Evolutionary conservation across 2,329 filamentous ascomycete species (phyloP), one percentile per base, ranked within the genome.

Genomic region (Annulohypoxylon truncatum): DNA sequence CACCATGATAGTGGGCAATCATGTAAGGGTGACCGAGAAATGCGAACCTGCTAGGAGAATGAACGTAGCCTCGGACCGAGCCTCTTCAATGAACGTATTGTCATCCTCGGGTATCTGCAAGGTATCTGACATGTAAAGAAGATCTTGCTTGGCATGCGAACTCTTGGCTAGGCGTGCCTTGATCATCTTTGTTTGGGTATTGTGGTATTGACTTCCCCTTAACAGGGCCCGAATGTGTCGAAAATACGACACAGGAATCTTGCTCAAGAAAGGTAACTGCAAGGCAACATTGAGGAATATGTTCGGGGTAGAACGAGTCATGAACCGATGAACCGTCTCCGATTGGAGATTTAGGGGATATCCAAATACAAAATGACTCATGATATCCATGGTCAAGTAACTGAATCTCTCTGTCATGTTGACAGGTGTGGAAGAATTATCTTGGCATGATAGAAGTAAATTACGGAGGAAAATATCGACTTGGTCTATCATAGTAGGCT

Each of bases 351-450:
- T 48, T 9, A 48, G 24, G 18, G 61, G 42, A 9, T 54, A 50
- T 3, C 28, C 28, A 31, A 64, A 64, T 13, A 40, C 54, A 33
- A 64, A 22, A 2, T 53, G 55, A 1, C 61, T 48, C 24, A 54
- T 50, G 29, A 65, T 51, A 10, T 65, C 56, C n/a, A 61, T 42
- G 2, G 48, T 51, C 3, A 65, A 50, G 31, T 56, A 38, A 5
- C 47, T 60, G n/a, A 22, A 57, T 6, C 18, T 20, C 2, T 46
- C 13, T 2, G 42, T 46, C 42, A 46, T 46, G 42, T 46, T 46
- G 8, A 46, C 12, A 4, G 42, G 42, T 18, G n/a, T 7, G 4
- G 13, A 2, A 3, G 9, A 10, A 47, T 13, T 20, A 0, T 6
- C 24, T 0, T n/a, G 47, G 8, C 35, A 51, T 9, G 29, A 57